Evolutionary conservation across 257 asterid genomes (phyloP).

Genomic region (Solanum peruvianum): DNA sequence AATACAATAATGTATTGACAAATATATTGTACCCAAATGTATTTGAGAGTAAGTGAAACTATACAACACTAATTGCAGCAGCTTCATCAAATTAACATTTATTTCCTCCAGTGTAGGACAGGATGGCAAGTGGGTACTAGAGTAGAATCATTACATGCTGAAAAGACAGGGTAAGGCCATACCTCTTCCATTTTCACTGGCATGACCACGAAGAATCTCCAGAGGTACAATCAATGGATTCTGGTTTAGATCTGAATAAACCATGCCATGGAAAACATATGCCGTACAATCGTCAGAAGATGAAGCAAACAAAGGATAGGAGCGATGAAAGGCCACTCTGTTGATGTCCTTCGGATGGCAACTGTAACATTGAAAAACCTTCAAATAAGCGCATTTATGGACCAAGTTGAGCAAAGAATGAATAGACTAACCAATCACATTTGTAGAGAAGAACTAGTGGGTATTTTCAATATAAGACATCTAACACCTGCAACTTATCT

Average conservation of each 20-base stretch:
- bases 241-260: slow-evolving; percentile 82
- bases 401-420: neutral
- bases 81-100: neutral
- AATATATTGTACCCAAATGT: neutral
- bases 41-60: neutral
- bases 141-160: neutral
- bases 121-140: neutral
- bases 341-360: slow-evolving; percentile 77
- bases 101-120: neutral
- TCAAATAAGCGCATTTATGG: neutral
- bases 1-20: neutral
- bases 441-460: neutral
- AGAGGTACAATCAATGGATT: slow-evolving; percentile 84
- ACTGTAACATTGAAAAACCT: slow-evolving; percentile 26
- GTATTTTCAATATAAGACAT: neutral
- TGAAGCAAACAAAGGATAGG: slow-evolving; percentile 86
- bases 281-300: slow-evolving; percentile 92
- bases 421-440: neutral
- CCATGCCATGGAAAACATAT: slow-evolving; percentile 86
- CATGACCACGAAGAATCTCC: slow-evolving; percentile 87
- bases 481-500: neutral
- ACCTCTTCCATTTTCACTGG: slow-evolving; percentile 73
- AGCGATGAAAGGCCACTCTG: slow-evolving; percentile 70
- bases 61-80: neutral
- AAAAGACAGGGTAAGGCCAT: neutral